Evolutionary conservation across 805 yeast species (phyloP).

Genomic region (Nakazawaea populi): DNA sequence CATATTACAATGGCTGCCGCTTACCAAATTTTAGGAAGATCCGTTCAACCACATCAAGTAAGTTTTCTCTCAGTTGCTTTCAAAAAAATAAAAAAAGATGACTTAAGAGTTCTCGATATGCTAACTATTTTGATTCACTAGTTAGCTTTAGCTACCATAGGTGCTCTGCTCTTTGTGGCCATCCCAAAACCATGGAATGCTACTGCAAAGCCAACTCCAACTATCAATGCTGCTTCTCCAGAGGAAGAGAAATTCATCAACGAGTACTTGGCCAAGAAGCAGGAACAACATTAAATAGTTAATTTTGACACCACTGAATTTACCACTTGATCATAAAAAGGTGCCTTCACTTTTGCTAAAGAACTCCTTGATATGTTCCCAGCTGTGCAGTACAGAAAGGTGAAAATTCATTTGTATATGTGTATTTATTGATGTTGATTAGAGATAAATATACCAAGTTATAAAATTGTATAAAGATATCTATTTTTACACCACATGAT

Average conservation of each 20-base stretch:
- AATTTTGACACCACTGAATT: too few species aligned
- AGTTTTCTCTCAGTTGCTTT: conserved; percentile 16
- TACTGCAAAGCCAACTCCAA: conserved; percentile 53
- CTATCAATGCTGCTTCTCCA: conserved; percentile 69
- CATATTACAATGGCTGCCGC: conserved; percentile 63
- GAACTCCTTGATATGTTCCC: too few species aligned
- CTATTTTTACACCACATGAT: too few species aligned
- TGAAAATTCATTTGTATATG: too few species aligned
- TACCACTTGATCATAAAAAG: too few species aligned
- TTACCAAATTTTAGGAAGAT: conserved; percentile 78
- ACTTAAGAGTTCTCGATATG: too few species aligned
- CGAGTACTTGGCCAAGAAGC: conserved; percentile 50
- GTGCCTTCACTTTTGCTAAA: too few species aligned
- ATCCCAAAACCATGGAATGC: conserved; percentile 73
- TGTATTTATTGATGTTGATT: too few species aligned
- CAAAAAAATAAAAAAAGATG: too few species aligned
- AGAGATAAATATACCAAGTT: too few species aligned
- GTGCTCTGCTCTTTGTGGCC: conserved; percentile 55
- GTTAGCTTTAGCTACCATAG: conserved; percentile 80
- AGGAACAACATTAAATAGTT: conserved; percentile 19
- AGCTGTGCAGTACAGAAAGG: too few species aligned
- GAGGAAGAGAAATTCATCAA: conserved; percentile 87
- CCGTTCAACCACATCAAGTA: conserved; percentile 76
- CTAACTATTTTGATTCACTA: conserved; percentile 11
- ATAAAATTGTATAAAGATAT: too few species aligned